A percentile compares a stretch with the other conserved stretches of the same genome.
Conservation (phyloP, 2,329 filamentous ascomycete species). For the Talaromyces marneffei region DNA sequence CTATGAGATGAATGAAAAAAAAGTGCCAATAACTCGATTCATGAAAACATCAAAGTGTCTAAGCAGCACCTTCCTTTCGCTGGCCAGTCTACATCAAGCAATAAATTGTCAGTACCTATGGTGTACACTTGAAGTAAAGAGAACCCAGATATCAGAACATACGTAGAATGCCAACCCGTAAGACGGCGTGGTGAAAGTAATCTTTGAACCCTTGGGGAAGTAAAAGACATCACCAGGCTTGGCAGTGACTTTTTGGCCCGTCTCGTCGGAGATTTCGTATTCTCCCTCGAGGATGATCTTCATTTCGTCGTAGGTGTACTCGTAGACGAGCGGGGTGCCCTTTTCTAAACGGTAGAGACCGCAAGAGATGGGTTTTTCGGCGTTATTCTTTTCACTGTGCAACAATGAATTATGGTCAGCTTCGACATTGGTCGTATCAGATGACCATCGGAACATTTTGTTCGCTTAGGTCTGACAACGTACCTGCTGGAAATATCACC, state of each 20-base stretch:
- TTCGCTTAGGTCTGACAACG: too few relatives aligned
- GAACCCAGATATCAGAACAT: slow-evolving; percentile 23
- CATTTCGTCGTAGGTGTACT: slow-evolving; percentile 67
- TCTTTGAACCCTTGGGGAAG: slow-evolving; percentile 60
- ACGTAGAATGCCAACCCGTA: slow-evolving; percentile 57
- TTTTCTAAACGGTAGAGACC: slow-evolving; percentile 65
- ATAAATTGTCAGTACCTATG: background rate
- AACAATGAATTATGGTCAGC: background rate
- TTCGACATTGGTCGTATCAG: too few relatives aligned
- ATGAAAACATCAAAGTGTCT: background rate
- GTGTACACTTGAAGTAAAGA: background rate
- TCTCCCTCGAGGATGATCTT: slow-evolving; percentile 66
- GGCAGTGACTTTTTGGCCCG: slow-evolving; percentile 55
- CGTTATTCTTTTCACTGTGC: slow-evolving; percentile 48
- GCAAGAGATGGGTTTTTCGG: slow-evolving; percentile 55
- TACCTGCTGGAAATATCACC: slow-evolving; percentile 57
- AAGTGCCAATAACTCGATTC: background rate
- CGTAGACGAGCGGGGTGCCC: slow-evolving; percentile 61
- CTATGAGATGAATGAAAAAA: background rate
- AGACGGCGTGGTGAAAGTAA: slow-evolving; percentile 59
- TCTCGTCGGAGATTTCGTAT: slow-evolving; percentile 59
- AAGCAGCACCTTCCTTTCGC: slow-evolving; percentile 24
- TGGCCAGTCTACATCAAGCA: slow-evolving; percentile 20
- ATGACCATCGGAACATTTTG: too few relatives aligned
- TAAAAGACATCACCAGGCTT: slow-evolving; percentile 61